Percentiles rank a stretch among this genome's conserved stretches.
These are phyloP conservation scores for Xylariomycetidae sp. DNA, from an alignment of 2,329 filamentous ascomycete species.

Conservation along the genomic window DNA sequence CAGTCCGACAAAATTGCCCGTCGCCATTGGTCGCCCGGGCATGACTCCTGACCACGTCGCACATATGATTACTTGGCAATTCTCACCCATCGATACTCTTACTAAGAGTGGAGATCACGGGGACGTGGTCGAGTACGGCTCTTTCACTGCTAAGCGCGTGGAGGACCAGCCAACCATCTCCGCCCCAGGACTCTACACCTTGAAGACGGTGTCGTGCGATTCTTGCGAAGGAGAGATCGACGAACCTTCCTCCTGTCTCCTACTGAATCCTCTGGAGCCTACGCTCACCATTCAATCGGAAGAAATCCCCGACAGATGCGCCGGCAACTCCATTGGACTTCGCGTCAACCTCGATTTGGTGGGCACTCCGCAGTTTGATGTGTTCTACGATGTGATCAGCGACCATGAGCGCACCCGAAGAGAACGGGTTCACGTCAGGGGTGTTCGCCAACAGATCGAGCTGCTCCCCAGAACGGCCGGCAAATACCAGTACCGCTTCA, in stretches of 20 bases:
- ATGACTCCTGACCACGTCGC: slow-evolving; percentile 53
- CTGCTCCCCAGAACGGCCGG: slow-evolving; percentile 77
- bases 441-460: slow-evolving; percentile 76
- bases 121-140: slow-evolving; percentile 49
- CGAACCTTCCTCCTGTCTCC: slow-evolving; percentile 87
- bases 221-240: slow-evolving; percentile 83
- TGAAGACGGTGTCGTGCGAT: slow-evolving; percentile 72
- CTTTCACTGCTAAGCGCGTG: slow-evolving; percentile 54
- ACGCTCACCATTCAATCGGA: slow-evolving; percentile 67
- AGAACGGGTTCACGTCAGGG: slow-evolving; percentile 54
- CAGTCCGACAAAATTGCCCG: slow-evolving; percentile 58
- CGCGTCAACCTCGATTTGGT: slow-evolving; percentile 84
- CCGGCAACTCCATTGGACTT: slow-evolving; percentile 86
- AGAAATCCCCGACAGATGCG: slow-evolving; percentile 90
- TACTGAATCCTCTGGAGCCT: slow-evolving; percentile 87
- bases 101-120: slow-evolving; percentile 65
- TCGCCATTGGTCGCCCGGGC: slow-evolving; percentile 61
- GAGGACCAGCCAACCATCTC: slow-evolving; percentile 62
- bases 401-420: slow-evolving; percentile 49
- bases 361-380: slow-evolving; percentile 84
- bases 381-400: slow-evolving; percentile 69
- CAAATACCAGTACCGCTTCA: slow-evolving; percentile 80
- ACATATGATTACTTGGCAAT: slow-evolving; percentile 74
- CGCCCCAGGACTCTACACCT: slow-evolving; percentile 77
- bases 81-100: slow-evolving; percentile 67